Evolutionary conservation across 2,329 filamentous ascomycete genomes (phyloP).

Genomic region (Monosporascus ibericus): DNA sequence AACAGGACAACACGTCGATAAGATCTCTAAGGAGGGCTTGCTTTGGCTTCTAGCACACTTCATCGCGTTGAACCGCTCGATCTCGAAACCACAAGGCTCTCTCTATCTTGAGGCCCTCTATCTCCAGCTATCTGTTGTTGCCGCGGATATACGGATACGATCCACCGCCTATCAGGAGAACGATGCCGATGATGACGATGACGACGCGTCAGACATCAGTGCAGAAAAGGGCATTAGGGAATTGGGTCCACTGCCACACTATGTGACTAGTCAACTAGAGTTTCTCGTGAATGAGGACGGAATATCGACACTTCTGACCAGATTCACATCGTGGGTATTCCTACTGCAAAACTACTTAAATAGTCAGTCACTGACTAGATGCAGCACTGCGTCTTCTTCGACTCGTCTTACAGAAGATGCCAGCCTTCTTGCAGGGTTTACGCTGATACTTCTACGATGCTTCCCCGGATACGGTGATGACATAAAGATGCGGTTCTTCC

Average conservation of each 20-base stretch:
- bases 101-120: constrained; percentile 46
- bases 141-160: constrained; percentile 44
- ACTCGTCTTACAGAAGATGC: constrained; percentile 49
- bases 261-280: constrained; percentile 59
- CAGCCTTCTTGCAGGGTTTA: constrained; percentile 76
- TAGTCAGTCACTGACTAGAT: constrained; percentile 15
- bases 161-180: constrained; percentile 24
- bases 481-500: constrained; percentile 89
- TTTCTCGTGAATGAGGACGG: constrained; percentile 71
- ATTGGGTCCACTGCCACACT: constrained; percentile 37
- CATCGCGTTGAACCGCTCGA: constrained; percentile 47
- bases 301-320: constrained; percentile 55
- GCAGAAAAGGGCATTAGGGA: constrained; percentile 25
- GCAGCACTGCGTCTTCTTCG: constrained; percentile 24
- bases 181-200: constrained; percentile 26
- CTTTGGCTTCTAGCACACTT: constrained; percentile 65
- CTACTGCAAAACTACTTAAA: constrained; percentile 18
- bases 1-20: constrained; percentile 12
- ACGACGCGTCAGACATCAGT: constrained; percentile 33
- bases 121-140: constrained; percentile 45
- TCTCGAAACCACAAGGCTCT: constrained; percentile 16
- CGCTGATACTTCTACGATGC: constrained; percentile 75
- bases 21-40: constrained; percentile 34
- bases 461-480: constrained; percentile 80
- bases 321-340: constrained; percentile 31